Evolutionary conservation across 176 grass and related monocot genomes (phyloP).

Genomic region (Paspalum notatum): DNA sequence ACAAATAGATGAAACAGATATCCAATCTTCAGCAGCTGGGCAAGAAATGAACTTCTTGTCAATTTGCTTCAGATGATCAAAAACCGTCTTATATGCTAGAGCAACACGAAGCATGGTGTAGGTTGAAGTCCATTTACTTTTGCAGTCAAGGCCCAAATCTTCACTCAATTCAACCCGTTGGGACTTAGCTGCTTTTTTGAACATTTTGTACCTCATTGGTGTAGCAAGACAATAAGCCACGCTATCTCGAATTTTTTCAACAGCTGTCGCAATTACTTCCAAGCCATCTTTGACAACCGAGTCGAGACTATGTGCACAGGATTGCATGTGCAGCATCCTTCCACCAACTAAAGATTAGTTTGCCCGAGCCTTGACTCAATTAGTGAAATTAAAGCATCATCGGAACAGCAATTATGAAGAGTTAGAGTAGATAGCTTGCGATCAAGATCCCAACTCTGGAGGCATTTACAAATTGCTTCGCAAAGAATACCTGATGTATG

Average conservation of each 20-base stretch:
- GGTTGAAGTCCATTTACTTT: not conserved
- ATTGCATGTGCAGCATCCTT: not conserved
- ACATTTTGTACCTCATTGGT: constrained; percentile 7
- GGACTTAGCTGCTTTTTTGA: constrained; percentile 11
- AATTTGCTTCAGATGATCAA: not conserved
- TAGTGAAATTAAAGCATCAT: not conserved
- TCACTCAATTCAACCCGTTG: not conserved
- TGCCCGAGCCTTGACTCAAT: not conserved
- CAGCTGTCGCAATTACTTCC: not conserved
- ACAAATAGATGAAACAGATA: not conserved
- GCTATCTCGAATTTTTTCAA: not conserved
- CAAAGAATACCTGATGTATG: not conserved
- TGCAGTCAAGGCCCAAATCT: constrained; percentile 22
- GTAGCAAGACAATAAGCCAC: not conserved
- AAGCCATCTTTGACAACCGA: not conserved
- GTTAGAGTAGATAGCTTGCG: not conserved
- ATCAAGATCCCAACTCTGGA: constrained; percentile 9
- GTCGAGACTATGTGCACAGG: constrained; percentile 3
- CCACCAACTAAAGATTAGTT: not conserved
- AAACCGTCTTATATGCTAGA: not conserved
- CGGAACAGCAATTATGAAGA: not conserved
- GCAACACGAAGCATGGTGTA: not conserved
- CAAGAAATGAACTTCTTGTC: not conserved
- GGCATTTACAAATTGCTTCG: not conserved
- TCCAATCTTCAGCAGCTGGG: not conserved